Percentiles rank a stretch among this genome's conserved stretches.
Evolutionary conservation across 1,284 basidiomycete genomes (phyloP).

Genomic region (Boletus sp.): DNA sequence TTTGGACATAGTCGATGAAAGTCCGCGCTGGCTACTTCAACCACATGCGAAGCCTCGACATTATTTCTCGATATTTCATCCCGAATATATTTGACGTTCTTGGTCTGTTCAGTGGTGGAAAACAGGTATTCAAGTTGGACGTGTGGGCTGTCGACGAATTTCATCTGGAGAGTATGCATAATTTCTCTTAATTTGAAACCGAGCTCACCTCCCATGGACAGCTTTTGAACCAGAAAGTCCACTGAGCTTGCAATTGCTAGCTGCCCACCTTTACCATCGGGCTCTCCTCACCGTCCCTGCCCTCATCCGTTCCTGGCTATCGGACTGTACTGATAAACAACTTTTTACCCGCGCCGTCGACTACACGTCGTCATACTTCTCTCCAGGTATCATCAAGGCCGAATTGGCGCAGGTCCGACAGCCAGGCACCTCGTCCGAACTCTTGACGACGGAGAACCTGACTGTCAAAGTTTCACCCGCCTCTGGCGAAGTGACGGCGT

Average conservation of each 20-base stretch:
- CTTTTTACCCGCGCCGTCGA: slow-evolving; percentile 70
- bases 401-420: slow-evolving; percentile 79
- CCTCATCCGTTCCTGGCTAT: slow-evolving; percentile 81
- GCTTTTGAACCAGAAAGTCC: slow-evolving; percentile 60
- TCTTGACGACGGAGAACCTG: slow-evolving; percentile 76
- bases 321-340: slow-evolving; percentile 86
- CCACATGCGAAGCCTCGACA: slow-evolving; percentile 70
- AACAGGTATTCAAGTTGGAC: slow-evolving; percentile 70
- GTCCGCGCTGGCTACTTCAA: slow-evolving; percentile 81
- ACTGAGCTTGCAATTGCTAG: slow-evolving; percentile 65
- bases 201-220: slow-evolving; percentile 26
- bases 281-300: slow-evolving; percentile 79
- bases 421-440: slow-evolving; percentile 56
- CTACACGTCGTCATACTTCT: slow-evolving; percentile 87
- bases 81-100: slow-evolving; percentile 74
- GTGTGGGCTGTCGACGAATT: slow-evolving; percentile 86
- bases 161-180: slow-evolving; percentile 67
- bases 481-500: slow-evolving; percentile 74
- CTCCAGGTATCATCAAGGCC: slow-evolving; percentile 81
- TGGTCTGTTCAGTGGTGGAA: slow-evolving; percentile 54
- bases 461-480: slow-evolving; percentile 69
- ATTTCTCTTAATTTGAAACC: neutral
- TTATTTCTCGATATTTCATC: slow-evolving; percentile 67
- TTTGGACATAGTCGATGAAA: slow-evolving; percentile 62
- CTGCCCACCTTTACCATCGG: slow-evolving; percentile 87